These are phyloP conservation scores for Cetraspora pellucida DNA, from an alignment of 192 early-diverging fungal species.

Conservation along the genomic window DNA sequence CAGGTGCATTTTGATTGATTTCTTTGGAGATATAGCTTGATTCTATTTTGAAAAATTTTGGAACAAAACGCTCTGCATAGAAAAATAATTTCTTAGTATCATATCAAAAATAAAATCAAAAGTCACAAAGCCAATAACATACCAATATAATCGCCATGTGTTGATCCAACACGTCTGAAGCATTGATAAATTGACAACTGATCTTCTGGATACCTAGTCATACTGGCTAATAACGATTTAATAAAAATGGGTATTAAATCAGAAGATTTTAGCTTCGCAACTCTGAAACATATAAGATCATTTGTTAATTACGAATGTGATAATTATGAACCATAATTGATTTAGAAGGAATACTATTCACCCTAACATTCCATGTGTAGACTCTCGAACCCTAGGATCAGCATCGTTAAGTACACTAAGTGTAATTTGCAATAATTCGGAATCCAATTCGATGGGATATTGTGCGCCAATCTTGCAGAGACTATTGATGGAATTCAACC, in stretches of 20 bases:
- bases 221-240: slow-evolving; percentile 61
- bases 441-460: slow-evolving; percentile 59
- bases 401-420: slow-evolving; percentile 80
- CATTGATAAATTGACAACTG: slow-evolving; percentile 68
- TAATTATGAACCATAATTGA: background rate
- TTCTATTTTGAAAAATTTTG: slow-evolving; percentile 27
- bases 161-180: slow-evolving; percentile 64
- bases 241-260: slow-evolving; percentile 56
- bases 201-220: slow-evolving; percentile 72
- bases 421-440: slow-evolving; percentile 75
- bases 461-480: slow-evolving; percentile 70
- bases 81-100: slow-evolving; percentile 50
- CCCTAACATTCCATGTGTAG: slow-evolving; percentile 75
- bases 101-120: slow-evolving; percentile 27
- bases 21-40: slow-evolving; percentile 13
- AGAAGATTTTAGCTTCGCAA: slow-evolving; percentile 46
- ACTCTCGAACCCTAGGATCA: slow-evolving; percentile 61
- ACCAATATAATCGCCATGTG: slow-evolving; percentile 60
- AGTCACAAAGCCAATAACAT: slow-evolving; percentile 4
- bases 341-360: slow-evolving; percentile 37
- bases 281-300: slow-evolving; percentile 40
- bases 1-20: slow-evolving; percentile 15
- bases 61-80: slow-evolving; percentile 27
- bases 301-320: background rate
- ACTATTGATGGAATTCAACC: slow-evolving; percentile 77